Base-by-base conservation (phyloP, 1,284 basidiomycete species). In the Schizophyllum amplum region DNA sequence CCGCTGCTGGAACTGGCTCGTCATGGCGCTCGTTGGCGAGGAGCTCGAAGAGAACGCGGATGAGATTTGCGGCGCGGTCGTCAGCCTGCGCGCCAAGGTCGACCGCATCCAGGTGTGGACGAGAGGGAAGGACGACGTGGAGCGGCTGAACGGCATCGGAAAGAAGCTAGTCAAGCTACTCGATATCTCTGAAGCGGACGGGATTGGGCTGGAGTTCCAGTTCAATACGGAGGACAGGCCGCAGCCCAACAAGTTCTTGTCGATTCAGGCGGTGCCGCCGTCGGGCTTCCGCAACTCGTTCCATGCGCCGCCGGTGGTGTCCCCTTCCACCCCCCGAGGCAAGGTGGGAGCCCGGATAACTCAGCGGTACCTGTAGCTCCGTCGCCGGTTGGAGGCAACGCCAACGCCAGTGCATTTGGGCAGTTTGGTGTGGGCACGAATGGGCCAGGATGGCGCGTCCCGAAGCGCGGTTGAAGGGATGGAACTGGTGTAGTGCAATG, bases 91-190 rank as follows among this genome's bases (percentile, higher is more conserved):
- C 62, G 87, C 84, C 60, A 92, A 93, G 70, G 86, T 94, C 51
- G 92, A 96, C 69, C 77, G 94, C 51, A 92, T 97, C 59, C 91
- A 96, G 69, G 72, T 79, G n/a, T 98, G 94, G 94, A 89, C 87
- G 51, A 77, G 93, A 59, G 78, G 75, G 60, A 91, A 90, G 71
- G 85, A 91, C 53, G 87, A 95, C 64, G 83, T 92, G 1, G 90
- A 93, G 65, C 80, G 78, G 67, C 74, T 94, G 62, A 97, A 98
- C 68, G 76, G 77, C 22, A 86, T 97, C 57, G 94, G 91, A 22
- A 85, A 82, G 72, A 86, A 85, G 68, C 75, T 95, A 51, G 81
- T 93, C 59, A 90, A 90, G 67, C 68, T 90, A 13, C 76, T 95
- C 63, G 93, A 94, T 65, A 75, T 91, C 27, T 86, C 86, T 5